Evolutionary conservation across 2,329 filamentous ascomycete genomes (phyloP), one percentile per base, ranked within the genome.

Genomic region (Penicillium thymicola): DNA sequence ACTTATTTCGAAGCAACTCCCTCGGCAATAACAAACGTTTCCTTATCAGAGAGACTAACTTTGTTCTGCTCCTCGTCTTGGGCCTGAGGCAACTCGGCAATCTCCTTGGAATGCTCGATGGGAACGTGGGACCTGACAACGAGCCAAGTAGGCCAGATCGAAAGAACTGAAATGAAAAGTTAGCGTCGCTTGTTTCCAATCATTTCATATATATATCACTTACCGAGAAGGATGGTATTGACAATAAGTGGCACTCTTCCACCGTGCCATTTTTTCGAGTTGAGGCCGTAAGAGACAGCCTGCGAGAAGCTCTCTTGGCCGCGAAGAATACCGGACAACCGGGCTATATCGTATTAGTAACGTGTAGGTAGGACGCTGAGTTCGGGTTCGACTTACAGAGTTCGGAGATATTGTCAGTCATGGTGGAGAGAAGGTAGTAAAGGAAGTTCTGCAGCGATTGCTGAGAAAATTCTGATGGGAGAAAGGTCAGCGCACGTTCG

Each of bases 401-500:
- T 59, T 85, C 81, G 0, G 80, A 81, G 55, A 83, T 82, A 48
- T 83, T 82, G 51, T 83, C 78, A 0, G 81, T 83, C 71, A 78
- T 83, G 5, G 78, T 82, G 0, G 81, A 79, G 2, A 84, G 69
- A 18, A 84, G 70, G 60, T 83, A 84, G 59, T 84, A 84, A 0
- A 84, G 71, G 79, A 79, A 83, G 52, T 82, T 84, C 64, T 84
- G 81, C 21, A 82, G 65, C 0, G 78, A 72, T 62, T 84, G 81
- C 2, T 79, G 72, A 2, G 80, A 71, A 59, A 83, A 82, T 51
- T 66, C 64, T 65, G 25, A 32, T 43, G 16, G 1, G 23, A 13
- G 4, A 13, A 14, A 5, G 14, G 18, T 63, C 40, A 61, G 61
- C 30, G n/a, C 28, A 25, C 0, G 7, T 36, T 0, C 9, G 7